Evolutionary conservation across 768 basidiomycete genomes (phyloP).

Genomic region (Boletus bicolor): DNA sequence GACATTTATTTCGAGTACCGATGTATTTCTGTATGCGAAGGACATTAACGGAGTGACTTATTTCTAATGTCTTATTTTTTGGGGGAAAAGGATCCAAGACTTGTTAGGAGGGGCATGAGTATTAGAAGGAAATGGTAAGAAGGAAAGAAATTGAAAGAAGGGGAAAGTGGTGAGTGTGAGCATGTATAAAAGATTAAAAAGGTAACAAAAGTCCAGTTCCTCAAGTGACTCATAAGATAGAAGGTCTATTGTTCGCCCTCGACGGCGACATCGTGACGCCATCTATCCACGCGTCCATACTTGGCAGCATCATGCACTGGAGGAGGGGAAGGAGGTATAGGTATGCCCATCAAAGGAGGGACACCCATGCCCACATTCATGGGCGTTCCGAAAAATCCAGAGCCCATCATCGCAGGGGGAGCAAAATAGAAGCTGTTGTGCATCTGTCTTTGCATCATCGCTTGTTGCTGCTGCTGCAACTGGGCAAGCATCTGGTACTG

Average conservation of each 20-base stretch:
- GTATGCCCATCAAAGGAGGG: conserved; percentile 38
- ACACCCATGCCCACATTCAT: conserved; percentile 47
- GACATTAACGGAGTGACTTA: conserved; percentile 37
- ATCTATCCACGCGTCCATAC: conserved; percentile 70
- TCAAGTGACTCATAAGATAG: conserved; percentile 6
- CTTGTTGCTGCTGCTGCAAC: conserved; percentile 50
- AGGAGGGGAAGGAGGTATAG: conserved; percentile 53
- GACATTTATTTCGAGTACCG: conserved; percentile 33
- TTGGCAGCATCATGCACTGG: conserved; percentile 63
- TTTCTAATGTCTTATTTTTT: conserved; percentile 21
- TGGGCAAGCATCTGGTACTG: conserved; percentile 42
- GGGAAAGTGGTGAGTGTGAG: neutral
- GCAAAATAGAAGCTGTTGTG: conserved; percentile 74
- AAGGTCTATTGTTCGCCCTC: conserved; percentile 48
- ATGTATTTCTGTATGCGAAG: conserved; percentile 36
- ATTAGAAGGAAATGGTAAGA: neutral
- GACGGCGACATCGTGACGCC: conserved; percentile 75
- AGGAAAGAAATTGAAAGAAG: neutral
- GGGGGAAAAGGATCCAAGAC: neutral
- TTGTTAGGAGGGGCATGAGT: conserved; percentile 1
- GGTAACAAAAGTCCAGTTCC: conserved; percentile 6
- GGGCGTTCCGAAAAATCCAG: conserved; percentile 64
- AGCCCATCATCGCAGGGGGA: conserved; percentile 60
- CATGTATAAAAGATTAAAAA: conserved; percentile 8
- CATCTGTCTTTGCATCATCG: conserved; percentile 77